Evolutionary conservation across 805 yeast species (phyloP), one percentile per base, ranked within the genome.

Genomic region (Cyberlindnera japonica): DNA sequence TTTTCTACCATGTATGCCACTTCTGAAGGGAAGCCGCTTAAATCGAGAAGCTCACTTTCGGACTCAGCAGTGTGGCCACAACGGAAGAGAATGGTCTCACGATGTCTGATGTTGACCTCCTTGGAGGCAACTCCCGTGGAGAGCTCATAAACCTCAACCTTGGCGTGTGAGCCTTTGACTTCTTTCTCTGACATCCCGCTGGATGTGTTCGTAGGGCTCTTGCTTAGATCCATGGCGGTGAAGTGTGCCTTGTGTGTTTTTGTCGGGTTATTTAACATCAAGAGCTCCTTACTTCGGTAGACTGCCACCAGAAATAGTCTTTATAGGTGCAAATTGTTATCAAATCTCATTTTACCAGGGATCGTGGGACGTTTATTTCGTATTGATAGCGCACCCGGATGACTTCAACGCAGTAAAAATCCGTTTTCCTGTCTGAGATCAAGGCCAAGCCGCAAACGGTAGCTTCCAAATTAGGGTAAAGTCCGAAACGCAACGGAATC

Each of bases 1-100:
- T 41, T 37, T 26, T 65, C 68, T 42, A 69, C 58, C 63, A 74
- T 66, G 48, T 60, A 71, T 15, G 65, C 53, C 19, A 60, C 46
- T 30, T 49, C 53, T 6, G 41, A 41, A 4, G 45, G 43, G 16
- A 33, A 4, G 3, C 21, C 29, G 8, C 49, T 45, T 7, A 53
- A 23, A 16, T 51, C 52, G 12, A 41, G 15, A 13, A 54, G 33
- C 21, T 51, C 49, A 11, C 43, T 43, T 29, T 45, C 47, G 32
- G 12, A 28, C 34, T 44, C 48, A 12, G 42, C 43, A n/a, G 32
- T 36, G 39, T 45, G 46, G 4, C 49, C 49, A 27, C 41, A 41
- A 27, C 49, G 40, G 16, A 28, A 19, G 5, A 41, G 28, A 29
- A 45, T 45, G 16, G 23, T 28, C 34, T 41, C 40, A 29, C 49